Base-by-base conservation (phyloP, 371 early-diverging fungal species). In the Apophysomyces sp. region DNA sequence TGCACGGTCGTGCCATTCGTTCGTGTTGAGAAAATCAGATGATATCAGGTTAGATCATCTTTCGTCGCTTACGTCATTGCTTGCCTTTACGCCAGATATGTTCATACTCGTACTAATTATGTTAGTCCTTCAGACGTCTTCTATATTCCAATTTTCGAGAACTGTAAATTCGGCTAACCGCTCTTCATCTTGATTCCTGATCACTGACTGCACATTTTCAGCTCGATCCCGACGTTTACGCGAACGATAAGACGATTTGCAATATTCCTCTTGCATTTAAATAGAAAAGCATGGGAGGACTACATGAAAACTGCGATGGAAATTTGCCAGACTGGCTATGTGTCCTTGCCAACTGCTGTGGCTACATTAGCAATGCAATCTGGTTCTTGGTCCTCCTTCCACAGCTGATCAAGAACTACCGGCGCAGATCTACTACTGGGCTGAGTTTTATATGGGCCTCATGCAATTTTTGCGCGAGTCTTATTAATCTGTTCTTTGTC, bases 341-440 rank as follows among this genome's bases (percentile, higher is more conserved):
- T 21, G 5, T 21, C 4, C 6, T 44, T 21, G 49, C 49, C n/a
- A 44, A 44, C 49, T 44, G 49, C 21, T 44, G 49, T 44, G 49
- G 49, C 16, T 44, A 44, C 49, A 44, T 44, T 4, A 44, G 49
- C 49, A 44, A 44, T 21, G 49, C 21, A 11, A 44, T 44, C 16
- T 44, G 49, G 49, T 44, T 44, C 21, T 44, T 44, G 49, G 49
- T 44, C 49, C 49, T 44, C 21, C 49, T 44, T 21, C 49, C 49
- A 21, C 49, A 44, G 49, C 2, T 44, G 8, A 1, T 44, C 49
- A 44, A 44, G 2, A 44, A 44, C 21, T 44, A 44, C 49, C 49
- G 49, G 11, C 49, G 49, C 2, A 44, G 21, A 21, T 44, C 49
- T 21, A 44, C 49, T 44, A 21, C 24, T 44, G 49, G 49, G 21